These are phyloP conservation scores for Bonia amplexicaulis DNA, from an alignment of 176 grass and related monocot species.

Conservation along the genomic window DNA sequence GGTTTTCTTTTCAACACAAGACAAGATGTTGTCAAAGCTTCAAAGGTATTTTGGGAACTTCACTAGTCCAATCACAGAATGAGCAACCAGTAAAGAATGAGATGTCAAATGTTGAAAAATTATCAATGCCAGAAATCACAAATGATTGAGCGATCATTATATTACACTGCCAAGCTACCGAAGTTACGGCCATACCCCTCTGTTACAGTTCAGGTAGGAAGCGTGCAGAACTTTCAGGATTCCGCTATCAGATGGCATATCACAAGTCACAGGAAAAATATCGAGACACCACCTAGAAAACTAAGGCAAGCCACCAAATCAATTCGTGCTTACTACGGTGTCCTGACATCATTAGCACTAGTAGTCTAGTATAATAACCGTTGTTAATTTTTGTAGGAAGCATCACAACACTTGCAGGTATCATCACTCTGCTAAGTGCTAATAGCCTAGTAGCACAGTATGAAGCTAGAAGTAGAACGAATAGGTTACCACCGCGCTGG, in stretches of 20 bases:
- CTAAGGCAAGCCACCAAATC: neutral
- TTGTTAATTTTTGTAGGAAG: neutral
- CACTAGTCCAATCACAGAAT: neutral
- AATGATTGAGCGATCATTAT: neutral
- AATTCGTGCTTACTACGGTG: neutral
- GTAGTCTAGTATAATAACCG: neutral
- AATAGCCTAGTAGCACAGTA: neutral
- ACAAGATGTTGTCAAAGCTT: neutral
- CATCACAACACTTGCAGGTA: neutral
- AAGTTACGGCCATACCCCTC: neutral
- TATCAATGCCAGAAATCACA: neutral
- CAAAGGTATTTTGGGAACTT: neutral
- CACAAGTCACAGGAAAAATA: neutral
- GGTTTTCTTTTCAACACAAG: neutral
- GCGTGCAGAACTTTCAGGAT: neutral
- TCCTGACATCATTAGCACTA: neutral
- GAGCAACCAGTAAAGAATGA: neutral
- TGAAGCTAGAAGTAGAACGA: neutral
- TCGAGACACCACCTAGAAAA: neutral
- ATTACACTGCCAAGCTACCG: neutral
- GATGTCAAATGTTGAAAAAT: neutral
- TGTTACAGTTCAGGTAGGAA: slow-evolving; percentile 6
- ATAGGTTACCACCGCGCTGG: slow-evolving; percentile 68
- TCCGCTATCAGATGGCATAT: neutral
- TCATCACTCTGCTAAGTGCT: neutral